phyloP scores from a whole-genome alignment of 805 yeast genomes.

The Saccharomycopsis babjevae region DNA sequence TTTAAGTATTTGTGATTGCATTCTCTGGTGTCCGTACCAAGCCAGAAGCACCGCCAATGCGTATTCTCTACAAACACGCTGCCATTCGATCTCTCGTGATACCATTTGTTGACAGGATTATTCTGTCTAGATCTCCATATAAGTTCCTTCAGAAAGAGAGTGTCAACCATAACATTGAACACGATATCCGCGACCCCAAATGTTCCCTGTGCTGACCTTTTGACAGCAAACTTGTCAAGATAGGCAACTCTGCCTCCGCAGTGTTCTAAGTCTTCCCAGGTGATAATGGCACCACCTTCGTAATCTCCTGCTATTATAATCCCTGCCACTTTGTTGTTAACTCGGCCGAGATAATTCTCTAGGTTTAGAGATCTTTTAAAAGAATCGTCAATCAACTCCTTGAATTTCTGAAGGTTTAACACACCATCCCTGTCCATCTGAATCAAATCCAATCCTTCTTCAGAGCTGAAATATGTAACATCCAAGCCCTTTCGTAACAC shows the following conservation, averaged over 20 bases:
- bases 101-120: slow-evolving; percentile 96
- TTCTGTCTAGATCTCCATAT: slow-evolving; percentile 82
- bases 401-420: slow-evolving; percentile 49
- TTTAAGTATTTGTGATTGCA: background rate
- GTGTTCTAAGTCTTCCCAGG: slow-evolving; percentile 52
- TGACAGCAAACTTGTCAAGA: slow-evolving; percentile 88
- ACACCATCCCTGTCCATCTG: slow-evolving; percentile 28
- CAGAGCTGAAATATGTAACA: slow-evolving; percentile 24
- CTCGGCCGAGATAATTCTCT: slow-evolving; percentile 55
- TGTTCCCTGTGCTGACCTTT: slow-evolving; percentile 75
- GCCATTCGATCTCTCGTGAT: slow-evolving; percentile 82
- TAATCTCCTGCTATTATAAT: slow-evolving; percentile 85
- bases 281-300: slow-evolving; percentile 89
- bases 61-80: slow-evolving; percentile 29
- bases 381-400: slow-evolving; percentile 62
- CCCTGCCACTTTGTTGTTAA: slow-evolving; percentile 59
- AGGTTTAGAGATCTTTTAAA: slow-evolving; percentile 61
- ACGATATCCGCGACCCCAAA: slow-evolving; percentile 90
- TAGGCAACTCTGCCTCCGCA: slow-evolving; percentile 40
- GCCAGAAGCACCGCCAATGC: slow-evolving; percentile 19
- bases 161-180: slow-evolving; percentile 64
- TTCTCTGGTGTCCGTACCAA: slow-evolving; percentile 12
- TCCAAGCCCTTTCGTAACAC: slow-evolving; percentile 65
- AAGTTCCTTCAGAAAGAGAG: slow-evolving; percentile 58
- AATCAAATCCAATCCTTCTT: slow-evolving; percentile 31